Conservation (phyloP, 1,284 basidiomycete species). For the Xanthoconium separans region DNA sequence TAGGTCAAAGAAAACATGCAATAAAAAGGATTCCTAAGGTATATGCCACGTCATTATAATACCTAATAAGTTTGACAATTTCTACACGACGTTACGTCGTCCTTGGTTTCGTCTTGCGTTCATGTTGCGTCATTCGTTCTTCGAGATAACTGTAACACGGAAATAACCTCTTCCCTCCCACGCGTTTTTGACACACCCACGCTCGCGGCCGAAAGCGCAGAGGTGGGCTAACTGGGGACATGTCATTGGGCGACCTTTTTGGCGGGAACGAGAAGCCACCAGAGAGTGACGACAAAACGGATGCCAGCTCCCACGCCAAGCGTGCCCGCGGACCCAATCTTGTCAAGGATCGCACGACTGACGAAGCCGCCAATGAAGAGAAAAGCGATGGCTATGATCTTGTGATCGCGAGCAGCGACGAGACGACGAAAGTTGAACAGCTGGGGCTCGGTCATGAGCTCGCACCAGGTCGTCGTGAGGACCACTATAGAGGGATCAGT, state of each 20-base stretch:
- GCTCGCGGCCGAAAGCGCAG: too few relatives aligned
- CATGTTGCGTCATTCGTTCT: background rate
- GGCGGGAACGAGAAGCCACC: slow-evolving; percentile 68
- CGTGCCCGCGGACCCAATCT: slow-evolving; percentile 61
- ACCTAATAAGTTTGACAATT: background rate
- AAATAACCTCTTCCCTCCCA: background rate
- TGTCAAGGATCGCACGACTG: slow-evolving; percentile 63
- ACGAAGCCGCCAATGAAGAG: slow-evolving; percentile 79
- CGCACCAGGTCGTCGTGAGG: slow-evolving; percentile 83
- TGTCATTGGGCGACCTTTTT: slow-evolving; percentile 32
- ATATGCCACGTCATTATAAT: background rate
- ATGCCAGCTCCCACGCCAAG: slow-evolving; percentile 70
- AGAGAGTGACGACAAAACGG: slow-evolving; percentile 59
- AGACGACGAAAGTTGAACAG: slow-evolving; percentile 56
- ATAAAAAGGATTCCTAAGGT: background rate
- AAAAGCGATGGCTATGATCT: slow-evolving; percentile 61
- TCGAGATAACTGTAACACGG: background rate
- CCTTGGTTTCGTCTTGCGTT: background rate
- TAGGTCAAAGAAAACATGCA: background rate
- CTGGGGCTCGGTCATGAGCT: slow-evolving; percentile 77
- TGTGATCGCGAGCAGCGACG: slow-evolving; percentile 70
- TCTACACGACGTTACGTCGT: slow-evolving; percentile 17
- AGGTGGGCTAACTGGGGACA: too few relatives aligned
- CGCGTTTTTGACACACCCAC: background rate
- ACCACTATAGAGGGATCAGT: slow-evolving; percentile 42